Evolutionary conservation across 2,329 filamentous ascomycete species (phyloP), one percentile per base, ranked within the genome.

Genomic region (Epichloe aotearoae): DNA sequence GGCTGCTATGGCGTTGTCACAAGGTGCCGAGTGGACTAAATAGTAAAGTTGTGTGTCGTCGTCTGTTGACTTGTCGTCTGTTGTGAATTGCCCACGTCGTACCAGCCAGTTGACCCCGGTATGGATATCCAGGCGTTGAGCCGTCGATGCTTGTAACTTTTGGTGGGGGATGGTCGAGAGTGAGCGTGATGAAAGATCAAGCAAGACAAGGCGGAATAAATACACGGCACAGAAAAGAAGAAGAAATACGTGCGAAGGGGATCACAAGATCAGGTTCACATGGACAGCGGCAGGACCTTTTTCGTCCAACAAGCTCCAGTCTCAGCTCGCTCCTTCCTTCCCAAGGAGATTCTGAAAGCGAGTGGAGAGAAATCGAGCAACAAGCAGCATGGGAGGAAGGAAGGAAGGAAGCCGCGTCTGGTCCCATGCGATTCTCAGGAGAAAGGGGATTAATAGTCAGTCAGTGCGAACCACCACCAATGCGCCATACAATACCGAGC

Each of bases 1-100:
- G 40, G 17, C 23, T 44, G 36, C 15, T 43, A 49, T 41, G 50
- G 46, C 36, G 50, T 52, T 36, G 46, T 49, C 50, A 52, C 46
- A 41, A 49, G 50, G 40, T 40, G 40, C 23, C 42, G 43, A 33
- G 37, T 10, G 42, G 42, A n/a, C 37, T 26, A 33, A 36, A 23
- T 30, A 30, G 30, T 11, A 11, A 10, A 40, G 36, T 38, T 38
- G 41, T 36, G 23, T 41, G 30, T 48, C 46, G 30, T 48, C 46
- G 26, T 34, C n/a, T 41, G 46, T 41, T 15, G 46, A 41, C 17
- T 37, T 23, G 14, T 39, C 26, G 44, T 6, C 17, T 23, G 44
- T 38, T 36, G 19, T 30, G 7, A 34, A 20, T 48, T 34, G 38
- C 14, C 26, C 38, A 34, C 26, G 38, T 48, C 12, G 46, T 34